Evolutionary conservation across 2,329 filamentous ascomycete genomes (phyloP).

Genomic region (Fusarium neocosmosporiellum): DNA sequence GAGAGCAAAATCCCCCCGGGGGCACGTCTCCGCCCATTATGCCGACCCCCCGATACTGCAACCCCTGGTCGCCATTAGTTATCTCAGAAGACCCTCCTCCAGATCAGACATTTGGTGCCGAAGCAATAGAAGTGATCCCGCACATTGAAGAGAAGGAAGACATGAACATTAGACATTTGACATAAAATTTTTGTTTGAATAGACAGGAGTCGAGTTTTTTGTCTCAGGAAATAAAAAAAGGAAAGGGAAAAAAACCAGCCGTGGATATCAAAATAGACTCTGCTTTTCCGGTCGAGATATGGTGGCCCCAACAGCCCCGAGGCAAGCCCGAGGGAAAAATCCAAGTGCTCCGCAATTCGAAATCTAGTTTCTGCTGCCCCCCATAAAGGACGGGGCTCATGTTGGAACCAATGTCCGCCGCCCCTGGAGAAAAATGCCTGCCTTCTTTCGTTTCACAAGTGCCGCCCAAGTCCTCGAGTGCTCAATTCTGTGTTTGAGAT

Average conservation of each 20-base stretch:
- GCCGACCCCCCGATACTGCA: background rate
- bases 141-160: conserved; percentile 17
- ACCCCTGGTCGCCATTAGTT: conserved; percentile 20
- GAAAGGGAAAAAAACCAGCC: conserved; percentile 21
- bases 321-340: conserved; percentile 45
- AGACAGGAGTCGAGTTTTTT: conserved; percentile 43
- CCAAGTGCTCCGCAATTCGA: conserved; percentile 46
- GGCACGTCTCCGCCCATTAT: background rate
- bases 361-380: conserved; percentile 42
- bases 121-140: conserved; percentile 14
- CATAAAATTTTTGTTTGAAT: conserved; percentile 28
- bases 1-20: background rate
- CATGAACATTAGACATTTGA: conserved; percentile 22
- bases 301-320: conserved; percentile 42
- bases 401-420: conserved; percentile 16
- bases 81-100: conserved; percentile 13
- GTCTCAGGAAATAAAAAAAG: conserved; percentile 15
- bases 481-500: conserved; percentile 34
- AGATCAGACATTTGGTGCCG: background rate
- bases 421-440: conserved; percentile 31
- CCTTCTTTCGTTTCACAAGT: conserved; percentile 38
- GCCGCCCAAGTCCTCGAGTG: conserved; percentile 41
- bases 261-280: conserved; percentile 36
- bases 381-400: conserved; percentile 18
- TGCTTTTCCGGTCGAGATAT: conserved; percentile 40